Base-by-base conservation (phyloP, 2,329 filamentous ascomycete species). In the Torrubiellomyces zombiae region DNA sequence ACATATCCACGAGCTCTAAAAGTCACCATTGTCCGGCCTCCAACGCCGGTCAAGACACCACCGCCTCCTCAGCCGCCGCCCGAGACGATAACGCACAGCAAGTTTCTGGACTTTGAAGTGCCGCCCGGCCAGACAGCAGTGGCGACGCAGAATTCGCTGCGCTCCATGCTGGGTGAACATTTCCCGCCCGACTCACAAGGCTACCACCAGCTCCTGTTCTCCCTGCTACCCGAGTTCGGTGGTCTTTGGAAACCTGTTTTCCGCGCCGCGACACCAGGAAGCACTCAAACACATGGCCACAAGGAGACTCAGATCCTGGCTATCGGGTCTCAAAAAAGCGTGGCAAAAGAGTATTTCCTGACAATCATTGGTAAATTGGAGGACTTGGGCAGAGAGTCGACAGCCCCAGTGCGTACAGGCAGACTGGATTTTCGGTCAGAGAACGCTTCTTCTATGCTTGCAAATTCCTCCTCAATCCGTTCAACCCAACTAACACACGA, bases 281-380 rank as follows among this genome's bases (percentile, higher is more conserved):
- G 32, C 24, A 41, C 40, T 0, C 40, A 35, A 4, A 28, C 34
- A 13, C 39, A 44, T 5, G 44, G 51, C 15, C 45, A 44, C 9
- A 48, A 51, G 18, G 45, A 68, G 9, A 66, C 74, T 34, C 55
- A 72, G 24, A 67, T 75, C 4, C 42, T 75, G 9, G 68, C 68
- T 3, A 50, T 75, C 12, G 69, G 70, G 4, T 56, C 59, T 4
- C 65, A 75, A 33, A 51, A 52, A 14, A 60, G 56, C 3, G 66
- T 73, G 2, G 55, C 54, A 16, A 59, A 52, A 31, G 54, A 58
- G 2, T 63, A 67, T 24, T 47, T 59, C 5, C 47, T 53, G 3
- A 46, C 53, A 5, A 51, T 74, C 7, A 56, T 53, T 3, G 53
- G 56, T 1, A 58, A 60, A 27, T 40, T 75, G 8, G 67, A 73